A percentile compares a stretch with the other conserved stretches of the same genome.
Evolutionary conservation across 257 asterid genomes (phyloP).

Genomic region (Cynanchum wilfordii): DNA sequence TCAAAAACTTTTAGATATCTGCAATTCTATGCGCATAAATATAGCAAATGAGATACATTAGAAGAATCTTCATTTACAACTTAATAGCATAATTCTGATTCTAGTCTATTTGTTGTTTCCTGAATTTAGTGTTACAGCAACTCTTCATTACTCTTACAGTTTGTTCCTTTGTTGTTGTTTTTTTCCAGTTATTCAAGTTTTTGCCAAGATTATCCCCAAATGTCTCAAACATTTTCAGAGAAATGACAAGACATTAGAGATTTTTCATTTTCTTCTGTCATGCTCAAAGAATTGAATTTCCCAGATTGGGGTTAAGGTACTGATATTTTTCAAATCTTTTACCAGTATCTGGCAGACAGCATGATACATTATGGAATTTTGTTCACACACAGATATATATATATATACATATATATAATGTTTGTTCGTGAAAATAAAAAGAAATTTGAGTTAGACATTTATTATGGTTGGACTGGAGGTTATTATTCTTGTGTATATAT

Average conservation of each 20-base stretch:
- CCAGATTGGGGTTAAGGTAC: slow-evolving; percentile 4
- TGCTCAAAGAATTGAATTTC: not conserved
- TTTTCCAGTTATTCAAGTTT: slow-evolving; percentile 64
- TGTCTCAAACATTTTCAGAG: slow-evolving; percentile 73
- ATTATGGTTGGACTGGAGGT: not conserved
- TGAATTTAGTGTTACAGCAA: not conserved
- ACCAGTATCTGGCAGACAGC: not conserved
- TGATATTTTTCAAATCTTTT: not conserved
- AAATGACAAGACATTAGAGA: slow-evolving; percentile 78
- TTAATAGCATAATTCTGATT: not conserved
- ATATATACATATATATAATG: not conserved
- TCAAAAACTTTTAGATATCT: no score
- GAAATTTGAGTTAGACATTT: not conserved
- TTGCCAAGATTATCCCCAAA: slow-evolving; percentile 75
- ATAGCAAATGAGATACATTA: no score
- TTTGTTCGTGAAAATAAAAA: not conserved
- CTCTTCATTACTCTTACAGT: not conserved
- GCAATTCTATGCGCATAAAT: no score
- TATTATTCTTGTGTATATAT: no score
- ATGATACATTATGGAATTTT: not conserved
- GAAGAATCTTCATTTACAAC: no score
- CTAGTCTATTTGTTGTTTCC: not conserved
- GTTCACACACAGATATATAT: not conserved
- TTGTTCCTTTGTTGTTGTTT: slow-evolving; percentile 6
- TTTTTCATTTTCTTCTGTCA: not conserved